Evolutionary conservation across 78 protist genomes (phyloP).

Genomic region (Chrysochromulina parva): DNA sequence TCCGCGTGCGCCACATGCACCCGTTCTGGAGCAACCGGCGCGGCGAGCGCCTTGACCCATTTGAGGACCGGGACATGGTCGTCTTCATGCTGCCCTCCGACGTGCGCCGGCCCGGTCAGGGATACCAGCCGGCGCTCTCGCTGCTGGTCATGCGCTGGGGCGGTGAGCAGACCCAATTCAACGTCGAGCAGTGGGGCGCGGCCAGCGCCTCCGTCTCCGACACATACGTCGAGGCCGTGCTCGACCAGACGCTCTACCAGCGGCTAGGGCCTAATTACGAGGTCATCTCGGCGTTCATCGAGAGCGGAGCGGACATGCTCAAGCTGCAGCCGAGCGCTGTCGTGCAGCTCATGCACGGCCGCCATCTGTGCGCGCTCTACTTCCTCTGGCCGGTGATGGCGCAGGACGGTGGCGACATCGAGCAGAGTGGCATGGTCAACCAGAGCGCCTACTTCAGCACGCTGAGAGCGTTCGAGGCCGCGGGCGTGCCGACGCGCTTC

Average conservation of each 20-base stretch:
- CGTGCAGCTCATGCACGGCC: background rate
- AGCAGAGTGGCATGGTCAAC: constrained; percentile 23
- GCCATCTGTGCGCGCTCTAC: background rate
- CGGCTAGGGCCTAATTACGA: background rate
- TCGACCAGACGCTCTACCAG: background rate
- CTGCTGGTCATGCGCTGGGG: constrained; percentile 32
- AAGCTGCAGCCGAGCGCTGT: background rate
- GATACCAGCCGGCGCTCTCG: no score
- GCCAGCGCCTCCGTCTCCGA: constrained; percentile 40
- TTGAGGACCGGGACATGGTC: background rate
- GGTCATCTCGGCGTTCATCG: constrained; percentile 14
- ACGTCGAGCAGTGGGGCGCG: constrained; percentile 35
- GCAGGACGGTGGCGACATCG: constrained; percentile 10
- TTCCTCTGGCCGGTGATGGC: constrained; percentile 31
- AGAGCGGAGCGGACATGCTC: background rate
- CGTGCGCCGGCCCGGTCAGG: background rate
- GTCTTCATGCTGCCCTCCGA: background rate
- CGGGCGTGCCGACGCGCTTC: constrained; percentile 33
- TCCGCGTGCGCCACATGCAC: background rate
- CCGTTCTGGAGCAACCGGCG: constrained; percentile 22
- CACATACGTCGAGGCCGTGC: constrained; percentile 13
- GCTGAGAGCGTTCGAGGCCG: background rate
- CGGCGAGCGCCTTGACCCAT: constrained; percentile 14
- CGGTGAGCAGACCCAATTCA: constrained; percentile 3
- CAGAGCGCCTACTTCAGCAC: background rate